Base-by-base conservation (phyloP, 352 stramenopile genomes). In the Globisporangium camurandrum region DNA sequence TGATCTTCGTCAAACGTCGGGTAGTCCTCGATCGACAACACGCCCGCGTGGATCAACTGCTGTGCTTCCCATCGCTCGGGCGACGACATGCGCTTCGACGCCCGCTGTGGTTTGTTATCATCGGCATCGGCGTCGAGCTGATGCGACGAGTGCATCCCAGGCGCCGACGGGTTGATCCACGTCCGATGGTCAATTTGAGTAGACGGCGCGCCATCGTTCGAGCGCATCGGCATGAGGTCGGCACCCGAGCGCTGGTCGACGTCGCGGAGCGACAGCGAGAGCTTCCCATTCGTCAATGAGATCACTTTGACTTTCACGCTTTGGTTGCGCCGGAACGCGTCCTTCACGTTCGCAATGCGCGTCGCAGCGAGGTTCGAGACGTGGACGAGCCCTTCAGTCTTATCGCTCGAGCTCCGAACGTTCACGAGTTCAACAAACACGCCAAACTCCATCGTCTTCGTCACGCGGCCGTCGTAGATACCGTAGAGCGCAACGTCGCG, bases 1-100 rank as follows among this genome's bases (percentile, higher is more conserved):
- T 92, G 86, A 49, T 98, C 95, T 37, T 94, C 76, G 69, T 99
- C 96, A 54, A 98, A 99, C 2, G 90, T 98, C 22, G 96, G 96
- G 52, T 98, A 98, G 62, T 98, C 93, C 61, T 98, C 94, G 7
- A 98, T 83, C 0, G 89, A 94, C n/a, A 99, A 75, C 11, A 99
- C 97, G 36, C 97, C 97, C 12, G 92, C 98, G 54, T 96, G 95
- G 61, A 99, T 98, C 3, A 99, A 76, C 68, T 99, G 97, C 40
- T 95, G 83, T 1, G 96, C 95, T 64, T 99, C 97, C 77, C 95
- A 99, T 14, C 96, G 81, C 65, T 99, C 96, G 2, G 96, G 93
- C 28, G 95, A 97, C 20, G 92, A 97, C 64, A 98, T 86, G 31
- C 94, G 86, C 57, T 96, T 95, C 12, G 62, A 62, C 20, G 75